A percentile compares a stretch with the other conserved stretches of the same genome.
phyloP scores from a whole-genome alignment of 305 asterid genomes.

The Fraxinus latifolia region DNA sequence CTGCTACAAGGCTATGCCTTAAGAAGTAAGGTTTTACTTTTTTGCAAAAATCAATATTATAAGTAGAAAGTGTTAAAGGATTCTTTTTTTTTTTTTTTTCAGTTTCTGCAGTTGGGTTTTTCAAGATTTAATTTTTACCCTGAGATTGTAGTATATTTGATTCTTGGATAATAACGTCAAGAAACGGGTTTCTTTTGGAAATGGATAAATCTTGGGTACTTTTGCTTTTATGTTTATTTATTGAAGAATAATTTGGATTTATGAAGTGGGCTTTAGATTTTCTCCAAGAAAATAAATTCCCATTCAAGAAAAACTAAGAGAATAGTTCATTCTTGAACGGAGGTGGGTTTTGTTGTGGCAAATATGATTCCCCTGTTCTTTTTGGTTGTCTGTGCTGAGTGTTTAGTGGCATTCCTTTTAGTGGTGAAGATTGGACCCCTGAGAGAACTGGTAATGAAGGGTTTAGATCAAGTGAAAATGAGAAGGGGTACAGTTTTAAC shows the following conservation, averaged over 20 bases:
- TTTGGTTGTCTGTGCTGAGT: constrained; percentile 72
- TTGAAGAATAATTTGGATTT: not conserved
- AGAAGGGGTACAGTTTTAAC: constrained; percentile 88
- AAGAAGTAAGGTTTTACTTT: not conserved
- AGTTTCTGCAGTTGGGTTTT: not conserved
- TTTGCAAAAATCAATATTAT: not conserved
- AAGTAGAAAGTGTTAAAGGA: not conserved
- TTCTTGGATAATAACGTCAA: not conserved
- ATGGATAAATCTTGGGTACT: not conserved
- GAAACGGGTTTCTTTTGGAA: not conserved
- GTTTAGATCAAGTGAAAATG: constrained; percentile 84
- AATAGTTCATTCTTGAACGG: not conserved
- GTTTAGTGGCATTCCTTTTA: constrained; percentile 71
- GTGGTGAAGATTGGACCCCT: constrained; percentile 91
- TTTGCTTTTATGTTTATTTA: not conserved
- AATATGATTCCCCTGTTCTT: constrained; percentile 84
- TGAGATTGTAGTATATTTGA: not conserved
- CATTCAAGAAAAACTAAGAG: not conserved
- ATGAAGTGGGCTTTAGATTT: not conserved
- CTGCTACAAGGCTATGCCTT: not conserved
- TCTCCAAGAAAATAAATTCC: not conserved
- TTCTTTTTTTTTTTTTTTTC: not conserved
- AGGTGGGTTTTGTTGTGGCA: not conserved
- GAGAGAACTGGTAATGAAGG: constrained; percentile 78
- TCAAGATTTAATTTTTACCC: not conserved